These are phyloP conservation scores for Solanum paucissectum DNA, from an alignment of 257 asterid genomes.

Conservation along the genomic window DNA sequence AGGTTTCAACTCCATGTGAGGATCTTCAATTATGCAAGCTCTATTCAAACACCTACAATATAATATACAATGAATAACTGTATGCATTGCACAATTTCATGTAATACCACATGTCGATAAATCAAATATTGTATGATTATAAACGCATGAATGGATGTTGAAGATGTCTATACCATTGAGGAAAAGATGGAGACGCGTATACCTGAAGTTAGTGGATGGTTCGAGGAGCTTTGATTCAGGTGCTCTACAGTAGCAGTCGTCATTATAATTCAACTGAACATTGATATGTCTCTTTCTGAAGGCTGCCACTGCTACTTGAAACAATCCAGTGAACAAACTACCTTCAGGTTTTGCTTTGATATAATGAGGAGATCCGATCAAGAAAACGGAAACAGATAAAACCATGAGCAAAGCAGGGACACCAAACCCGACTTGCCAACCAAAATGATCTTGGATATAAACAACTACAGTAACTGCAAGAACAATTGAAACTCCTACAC, in stretches of 20 bases:
- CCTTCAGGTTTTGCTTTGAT: neutral
- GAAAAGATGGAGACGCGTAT: neutral
- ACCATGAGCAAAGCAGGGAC: conserved; percentile 8
- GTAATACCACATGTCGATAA: no score
- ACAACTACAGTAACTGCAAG: conserved; percentile 5
- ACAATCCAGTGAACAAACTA: conserved; percentile 9
- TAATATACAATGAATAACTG: neutral
- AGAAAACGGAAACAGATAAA: neutral
- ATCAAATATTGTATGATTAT: no score
- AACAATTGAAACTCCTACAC: neutral
- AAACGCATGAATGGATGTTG: neutral
- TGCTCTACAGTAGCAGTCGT: neutral
- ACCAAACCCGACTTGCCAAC: conserved; percentile 15
- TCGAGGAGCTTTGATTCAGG: neutral
- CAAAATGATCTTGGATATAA: conserved; percentile 13
- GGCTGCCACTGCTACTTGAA: conserved; percentile 11
- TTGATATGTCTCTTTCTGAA: conserved; percentile 2
- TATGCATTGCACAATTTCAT: no score
- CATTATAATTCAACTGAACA: neutral
- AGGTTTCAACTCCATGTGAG: conserved; percentile 3
- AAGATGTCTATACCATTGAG: neutral
- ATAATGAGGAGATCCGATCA: conserved; percentile 4
- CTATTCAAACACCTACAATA: conserved; percentile 4
- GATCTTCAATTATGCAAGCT: conserved; percentile 12
- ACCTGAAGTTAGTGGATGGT: conserved; percentile 5